These are phyloP conservation scores for Metschnikowia kunwiensis DNA, from an alignment of 805 yeast genomes.

Conservation along the genomic window DNA sequence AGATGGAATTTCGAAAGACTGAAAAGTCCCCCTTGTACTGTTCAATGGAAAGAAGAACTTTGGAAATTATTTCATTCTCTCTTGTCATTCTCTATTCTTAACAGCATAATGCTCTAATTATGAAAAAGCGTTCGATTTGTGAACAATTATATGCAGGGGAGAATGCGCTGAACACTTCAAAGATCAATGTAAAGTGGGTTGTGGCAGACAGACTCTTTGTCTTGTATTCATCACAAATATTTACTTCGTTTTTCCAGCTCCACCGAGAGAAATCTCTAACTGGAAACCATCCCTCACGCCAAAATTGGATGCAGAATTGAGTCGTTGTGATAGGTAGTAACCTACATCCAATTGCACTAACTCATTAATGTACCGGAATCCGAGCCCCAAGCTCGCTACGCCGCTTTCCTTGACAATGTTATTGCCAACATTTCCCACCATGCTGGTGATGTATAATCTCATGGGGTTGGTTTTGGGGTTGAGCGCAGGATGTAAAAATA, in stretches of 20 bases:
- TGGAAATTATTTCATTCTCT: constrained; percentile 37
- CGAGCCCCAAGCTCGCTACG: constrained; percentile 33
- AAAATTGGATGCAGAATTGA: constrained; percentile 14
- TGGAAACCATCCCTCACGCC: constrained; percentile 41
- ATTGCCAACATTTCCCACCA: constrained; percentile 58
- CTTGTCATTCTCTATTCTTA: too few species aligned
- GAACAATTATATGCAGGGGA: too few species aligned
- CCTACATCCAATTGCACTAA: constrained; percentile 45
- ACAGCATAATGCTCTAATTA: too few species aligned
- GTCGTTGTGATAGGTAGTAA: constrained; percentile 30
- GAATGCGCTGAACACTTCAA: too few species aligned
- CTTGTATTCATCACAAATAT: too few species aligned
- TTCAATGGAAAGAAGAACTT: constrained; percentile 35
- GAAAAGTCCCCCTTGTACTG: constrained; percentile 32
- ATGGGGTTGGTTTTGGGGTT: constrained; percentile 31
- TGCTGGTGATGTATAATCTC: constrained; percentile 56
- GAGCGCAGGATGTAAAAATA: constrained; percentile 24
- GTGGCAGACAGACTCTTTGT: too few species aligned
- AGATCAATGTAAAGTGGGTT: too few species aligned
- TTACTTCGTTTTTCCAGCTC: constrained; percentile 14
- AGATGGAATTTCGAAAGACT: constrained; percentile 26
- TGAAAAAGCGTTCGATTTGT: too few species aligned
- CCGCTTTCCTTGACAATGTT: constrained; percentile 25
- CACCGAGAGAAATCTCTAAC: constrained; percentile 39
- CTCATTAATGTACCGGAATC: constrained; percentile 36